Percentiles rank a stretch among this genome's conserved stretches.
These are phyloP conservation scores for Chrysopogon serrulatus DNA, from an alignment of 176 grass and related monocot genomes.

Conservation along the genomic window DNA sequence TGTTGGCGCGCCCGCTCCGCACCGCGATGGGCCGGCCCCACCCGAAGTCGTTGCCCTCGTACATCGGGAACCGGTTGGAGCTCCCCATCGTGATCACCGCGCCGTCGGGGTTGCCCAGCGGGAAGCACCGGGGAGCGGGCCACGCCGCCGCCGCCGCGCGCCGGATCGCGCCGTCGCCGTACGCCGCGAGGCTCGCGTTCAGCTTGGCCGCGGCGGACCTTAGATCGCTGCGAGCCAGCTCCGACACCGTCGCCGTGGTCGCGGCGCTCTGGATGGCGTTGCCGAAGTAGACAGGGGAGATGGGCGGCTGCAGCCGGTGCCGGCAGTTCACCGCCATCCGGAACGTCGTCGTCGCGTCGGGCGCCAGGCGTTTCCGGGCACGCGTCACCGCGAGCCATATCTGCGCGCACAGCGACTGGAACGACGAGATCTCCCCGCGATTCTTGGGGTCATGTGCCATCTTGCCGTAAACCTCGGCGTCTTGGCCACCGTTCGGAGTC, in stretches of 20 bases:
- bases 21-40: constrained; percentile 79
- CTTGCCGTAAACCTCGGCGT: constrained; percentile 81
- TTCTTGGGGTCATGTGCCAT: constrained; percentile 56
- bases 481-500: background rate
- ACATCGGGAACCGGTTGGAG: constrained; percentile 95
- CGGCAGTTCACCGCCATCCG: constrained; percentile 97
- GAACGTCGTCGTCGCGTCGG: constrained; percentile 58
- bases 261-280: constrained; percentile 96
- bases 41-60: constrained; percentile 89
- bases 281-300: constrained; percentile 74
- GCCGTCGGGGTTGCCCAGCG: constrained; percentile 93
- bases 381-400: constrained; percentile 81
- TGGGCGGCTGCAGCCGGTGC: constrained; percentile 59
- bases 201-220: constrained; percentile 57
- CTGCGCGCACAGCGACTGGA: constrained; percentile 83
- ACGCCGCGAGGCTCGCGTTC: constrained; percentile 52
- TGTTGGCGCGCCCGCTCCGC: constrained; percentile 85
- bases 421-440: constrained; percentile 64
- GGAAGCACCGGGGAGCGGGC: constrained; percentile 79
- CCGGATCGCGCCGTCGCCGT: constrained; percentile 52
- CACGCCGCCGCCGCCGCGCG: constrained; percentile 46
- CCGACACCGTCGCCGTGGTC: constrained; percentile 62
- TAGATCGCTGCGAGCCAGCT: constrained; percentile 58
- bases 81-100: constrained; percentile 94
- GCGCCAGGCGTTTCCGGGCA: constrained; percentile 47